Percentiles rank a stretch among this genome's conserved stretches.
phyloP scores from a whole-genome alignment of 2,329 filamentous ascomycete genomes.

The Colletotrichum lini region DNA sequence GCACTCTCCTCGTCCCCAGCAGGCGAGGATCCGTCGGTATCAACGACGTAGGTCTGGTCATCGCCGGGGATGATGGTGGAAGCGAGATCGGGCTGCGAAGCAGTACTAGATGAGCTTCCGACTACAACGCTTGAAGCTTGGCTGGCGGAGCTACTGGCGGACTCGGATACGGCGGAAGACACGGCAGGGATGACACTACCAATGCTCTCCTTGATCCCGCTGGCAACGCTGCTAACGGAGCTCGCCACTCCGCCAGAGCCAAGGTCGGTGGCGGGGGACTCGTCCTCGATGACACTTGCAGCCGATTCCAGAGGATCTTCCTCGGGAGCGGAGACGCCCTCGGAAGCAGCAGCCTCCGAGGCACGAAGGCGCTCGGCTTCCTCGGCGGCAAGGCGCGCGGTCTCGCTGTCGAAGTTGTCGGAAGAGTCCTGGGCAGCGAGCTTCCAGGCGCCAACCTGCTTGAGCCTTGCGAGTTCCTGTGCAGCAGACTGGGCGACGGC shows the following conservation, averaged over 20 bases:
- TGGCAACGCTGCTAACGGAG: conserved; percentile 28
- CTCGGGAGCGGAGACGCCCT: conserved; percentile 33
- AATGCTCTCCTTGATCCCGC: conserved; percentile 25
- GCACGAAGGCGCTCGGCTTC: conserved; percentile 54
- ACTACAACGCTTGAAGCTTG: conserved; percentile 41
- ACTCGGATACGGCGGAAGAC: conserved; percentile 45
- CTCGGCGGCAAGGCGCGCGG: conserved; percentile 71
- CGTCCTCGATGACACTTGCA: conserved; percentile 38
- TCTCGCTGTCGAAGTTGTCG: conserved; percentile 83
- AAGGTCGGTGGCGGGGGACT: conserved; percentile 37
- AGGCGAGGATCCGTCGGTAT: conserved; percentile 44
- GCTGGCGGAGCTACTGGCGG: conserved; percentile 43
- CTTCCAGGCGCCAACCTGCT: conserved; percentile 89
- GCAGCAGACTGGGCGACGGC: conserved; percentile 82
- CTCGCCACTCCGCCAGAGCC: conserved; percentile 11
- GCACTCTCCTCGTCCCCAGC: conserved; percentile 41
- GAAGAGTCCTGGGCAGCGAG: conserved; percentile 80
- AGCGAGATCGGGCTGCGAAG: conserved; percentile 36
- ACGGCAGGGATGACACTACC: conserved; percentile 41
- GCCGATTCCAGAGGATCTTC: conserved; percentile 42
- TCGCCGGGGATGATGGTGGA: conserved; percentile 41
- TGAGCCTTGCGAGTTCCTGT: conserved; percentile 83
- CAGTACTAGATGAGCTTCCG: conserved; percentile 16
- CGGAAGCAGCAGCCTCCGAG: conserved; percentile 47
- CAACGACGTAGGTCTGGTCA: conserved; percentile 40